These are phyloP conservation scores for Solanum raphanifolium DNA, from an alignment of 257 asterid species.

Conservation along the genomic window DNA sequence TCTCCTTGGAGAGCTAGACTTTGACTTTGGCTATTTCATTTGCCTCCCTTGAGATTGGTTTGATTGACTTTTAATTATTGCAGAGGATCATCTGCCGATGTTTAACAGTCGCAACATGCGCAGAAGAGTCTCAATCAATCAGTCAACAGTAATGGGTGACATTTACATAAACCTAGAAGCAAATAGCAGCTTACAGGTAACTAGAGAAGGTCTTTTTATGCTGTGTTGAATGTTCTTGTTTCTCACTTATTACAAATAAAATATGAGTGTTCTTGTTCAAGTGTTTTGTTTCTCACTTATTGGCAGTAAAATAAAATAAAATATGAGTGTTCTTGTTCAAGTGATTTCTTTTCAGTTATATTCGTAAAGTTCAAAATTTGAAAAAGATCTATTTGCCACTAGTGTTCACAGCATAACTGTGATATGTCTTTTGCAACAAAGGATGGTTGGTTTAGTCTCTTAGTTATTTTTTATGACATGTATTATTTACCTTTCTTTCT, in stretches of 20 bases:
- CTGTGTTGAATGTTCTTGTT: neutral
- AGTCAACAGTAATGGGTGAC: constrained; percentile 35
- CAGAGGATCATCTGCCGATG: constrained; percentile 42
- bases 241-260: neutral
- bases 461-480: neutral
- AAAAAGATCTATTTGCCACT: neutral
- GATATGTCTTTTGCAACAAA: neutral
- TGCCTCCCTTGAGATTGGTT: constrained; percentile 5
- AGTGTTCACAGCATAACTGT: neutral
- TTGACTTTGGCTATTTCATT: neutral
- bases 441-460: neutral
- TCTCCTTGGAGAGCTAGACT: neutral
- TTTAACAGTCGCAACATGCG: constrained; percentile 35
- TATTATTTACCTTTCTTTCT: neutral
- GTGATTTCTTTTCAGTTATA: neutral
- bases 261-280: neutral
- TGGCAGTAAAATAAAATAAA: neutral
- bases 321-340: neutral
- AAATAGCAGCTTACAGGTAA: constrained; percentile 49
- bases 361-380: neutral
- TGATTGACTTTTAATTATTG: constrained; percentile 5
- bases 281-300: neutral
- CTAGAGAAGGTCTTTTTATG: neutral
- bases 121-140: constrained; percentile 40
- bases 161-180: constrained; percentile 55